Evolutionary conservation across 768 basidiomycete genomes (phyloP).

Genomic region (Lyophyllum decastes): DNA sequence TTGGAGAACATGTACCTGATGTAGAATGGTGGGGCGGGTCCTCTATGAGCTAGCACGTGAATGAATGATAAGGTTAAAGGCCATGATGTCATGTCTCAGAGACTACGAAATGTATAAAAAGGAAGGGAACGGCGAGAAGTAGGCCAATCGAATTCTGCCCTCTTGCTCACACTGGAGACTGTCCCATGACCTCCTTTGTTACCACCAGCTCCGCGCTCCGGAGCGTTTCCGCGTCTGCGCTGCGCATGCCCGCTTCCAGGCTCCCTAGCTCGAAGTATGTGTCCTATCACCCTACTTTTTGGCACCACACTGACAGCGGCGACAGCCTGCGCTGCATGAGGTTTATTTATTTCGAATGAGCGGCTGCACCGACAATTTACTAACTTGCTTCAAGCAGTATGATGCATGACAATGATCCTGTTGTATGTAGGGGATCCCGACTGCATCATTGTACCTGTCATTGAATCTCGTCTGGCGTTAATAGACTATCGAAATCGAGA

Average conservation of each 20-base stretch:
- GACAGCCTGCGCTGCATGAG: slow-evolving; percentile 23
- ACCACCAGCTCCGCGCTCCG: slow-evolving; percentile 4
- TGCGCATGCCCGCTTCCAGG: slow-evolving; percentile 7
- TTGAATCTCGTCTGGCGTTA: neutral
- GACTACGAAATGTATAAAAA: slow-evolving; percentile 11
- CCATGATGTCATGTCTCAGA: slow-evolving; percentile 20
- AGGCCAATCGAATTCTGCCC: neutral
- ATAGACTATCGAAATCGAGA: slow-evolving; percentile 54
- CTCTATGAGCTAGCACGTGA: neutral
- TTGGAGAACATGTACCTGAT: too few relatives aligned
- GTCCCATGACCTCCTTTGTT: slow-evolving; percentile 12
- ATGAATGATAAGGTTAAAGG: neutral
- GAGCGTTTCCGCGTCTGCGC: neutral
- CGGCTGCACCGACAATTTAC: neutral
- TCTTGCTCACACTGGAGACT: neutral
- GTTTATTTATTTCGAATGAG: slow-evolving; percentile 17
- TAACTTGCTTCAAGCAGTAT: slow-evolving; percentile 36
- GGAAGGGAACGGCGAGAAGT: neutral
- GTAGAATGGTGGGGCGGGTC: too few relatives aligned
- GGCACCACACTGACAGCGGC: slow-evolving; percentile 1
- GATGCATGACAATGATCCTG: slow-evolving; percentile 61
- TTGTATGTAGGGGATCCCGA: slow-evolving; percentile 31
- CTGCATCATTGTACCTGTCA: neutral
- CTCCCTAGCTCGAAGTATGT: slow-evolving; percentile 27
- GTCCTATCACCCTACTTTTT: neutral